These are phyloP conservation scores for Neurospora sp. DNA, from an alignment of 495 filamentous ascomycete genomes.

Conservation along the genomic window DNA sequence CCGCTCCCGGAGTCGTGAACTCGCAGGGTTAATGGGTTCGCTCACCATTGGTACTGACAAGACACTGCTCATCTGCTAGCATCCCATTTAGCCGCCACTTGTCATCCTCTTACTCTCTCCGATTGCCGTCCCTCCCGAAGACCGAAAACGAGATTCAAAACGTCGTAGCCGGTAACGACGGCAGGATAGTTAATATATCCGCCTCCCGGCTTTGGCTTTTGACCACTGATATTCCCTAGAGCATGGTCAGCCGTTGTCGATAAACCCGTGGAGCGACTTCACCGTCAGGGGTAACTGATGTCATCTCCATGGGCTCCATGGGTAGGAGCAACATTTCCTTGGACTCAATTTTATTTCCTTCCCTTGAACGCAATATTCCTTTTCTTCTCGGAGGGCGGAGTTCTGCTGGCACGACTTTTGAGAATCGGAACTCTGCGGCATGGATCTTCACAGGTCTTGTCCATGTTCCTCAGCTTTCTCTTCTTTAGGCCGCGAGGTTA, in stretches of 20 bases:
- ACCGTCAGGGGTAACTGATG: neutral
- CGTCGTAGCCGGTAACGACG: neutral
- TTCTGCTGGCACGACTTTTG: neutral
- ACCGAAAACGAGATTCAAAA: neutral
- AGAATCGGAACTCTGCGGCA: accelerated
- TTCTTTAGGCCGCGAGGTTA: neutral
- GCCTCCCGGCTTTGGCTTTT: neutral
- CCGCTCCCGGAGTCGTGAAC: too few species aligned
- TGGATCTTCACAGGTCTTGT: neutral
- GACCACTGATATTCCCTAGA: neutral
- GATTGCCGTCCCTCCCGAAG: neutral
- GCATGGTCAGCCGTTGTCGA: neutral
- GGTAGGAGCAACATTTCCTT: neutral
- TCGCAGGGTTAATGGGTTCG: too few species aligned
- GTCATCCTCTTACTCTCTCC: neutral
- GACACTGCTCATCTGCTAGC: neutral
- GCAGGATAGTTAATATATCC: neutral
- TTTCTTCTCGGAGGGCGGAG: accelerated
- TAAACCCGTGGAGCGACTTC: neutral
- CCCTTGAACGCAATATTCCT: too few species aligned
- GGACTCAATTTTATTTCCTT: neutral
- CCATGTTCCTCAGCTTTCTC: neutral
- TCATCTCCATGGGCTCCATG: neutral
- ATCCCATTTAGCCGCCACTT: neutral
- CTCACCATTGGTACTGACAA: neutral